These are phyloP conservation scores for Knufia petricola DNA, from an alignment of 2,329 filamentous ascomycete genomes.

Conservation along the genomic window DNA sequence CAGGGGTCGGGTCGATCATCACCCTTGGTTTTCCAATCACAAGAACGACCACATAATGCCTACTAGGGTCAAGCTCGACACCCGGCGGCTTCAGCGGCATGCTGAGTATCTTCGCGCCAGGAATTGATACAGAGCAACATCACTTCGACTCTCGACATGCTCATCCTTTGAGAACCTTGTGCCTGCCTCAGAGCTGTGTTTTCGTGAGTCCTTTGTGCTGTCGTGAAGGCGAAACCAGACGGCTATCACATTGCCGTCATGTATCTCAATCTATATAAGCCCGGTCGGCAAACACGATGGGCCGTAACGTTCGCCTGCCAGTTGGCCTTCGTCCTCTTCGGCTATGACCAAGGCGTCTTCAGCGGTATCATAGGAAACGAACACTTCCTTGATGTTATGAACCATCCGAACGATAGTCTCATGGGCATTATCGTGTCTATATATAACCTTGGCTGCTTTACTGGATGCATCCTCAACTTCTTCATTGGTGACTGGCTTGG, in stretches of 20 bases:
- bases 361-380: constrained; percentile 26
- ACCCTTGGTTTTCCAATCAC: too few species aligned
- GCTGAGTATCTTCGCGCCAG: too few species aligned
- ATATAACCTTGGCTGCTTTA: constrained; percentile 20
- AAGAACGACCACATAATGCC: too few species aligned
- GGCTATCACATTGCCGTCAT: neutral
- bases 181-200: neutral
- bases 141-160: too few species aligned
- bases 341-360: constrained; percentile 34
- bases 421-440: constrained; percentile 23
- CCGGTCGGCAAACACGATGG: constrained; percentile 1
- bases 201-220: neutral
- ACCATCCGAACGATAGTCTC: constrained; percentile 14
- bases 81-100: too few species aligned
- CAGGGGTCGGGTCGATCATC: too few species aligned
- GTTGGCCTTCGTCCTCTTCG: constrained; percentile 21
- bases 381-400: constrained; percentile 24
- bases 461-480: constrained; percentile 28
- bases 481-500: constrained; percentile 28
- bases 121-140: too few species aligned
- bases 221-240: too few species aligned
- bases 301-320: constrained; percentile 17
- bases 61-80: too few species aligned
- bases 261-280: constrained; percentile 2
- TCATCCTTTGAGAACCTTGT: neutral